These are phyloP conservation scores for Trichoderma erinaceum DNA, from an alignment of 495 filamentous ascomycete species.

Conservation along the genomic window DNA sequence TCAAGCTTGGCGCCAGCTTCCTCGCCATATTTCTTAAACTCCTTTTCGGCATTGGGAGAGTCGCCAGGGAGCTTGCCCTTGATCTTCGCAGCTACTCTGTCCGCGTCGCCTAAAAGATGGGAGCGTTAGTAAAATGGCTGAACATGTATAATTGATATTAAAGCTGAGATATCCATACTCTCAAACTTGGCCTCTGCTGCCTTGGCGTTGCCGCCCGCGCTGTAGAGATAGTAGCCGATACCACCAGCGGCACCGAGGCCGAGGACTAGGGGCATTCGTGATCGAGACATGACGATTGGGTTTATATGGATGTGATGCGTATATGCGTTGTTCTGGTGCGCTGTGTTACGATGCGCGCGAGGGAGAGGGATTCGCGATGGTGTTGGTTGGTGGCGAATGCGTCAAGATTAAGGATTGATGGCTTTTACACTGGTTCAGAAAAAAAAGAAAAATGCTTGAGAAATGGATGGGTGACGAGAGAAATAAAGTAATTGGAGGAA, in stretches of 20 bases:
- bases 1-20: constrained; percentile 44
- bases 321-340: background rate
- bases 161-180: constrained; percentile 46
- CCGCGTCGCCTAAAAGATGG: constrained; percentile 49
- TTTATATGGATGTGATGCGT: background rate
- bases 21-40: constrained; percentile 35
- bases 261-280: constrained; percentile 48
- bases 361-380: background rate
- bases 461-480: background rate
- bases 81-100: constrained; percentile 58
- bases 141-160: background rate
- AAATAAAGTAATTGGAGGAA: background rate
- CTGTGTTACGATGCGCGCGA: background rate
- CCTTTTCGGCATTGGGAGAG: constrained; percentile 33
- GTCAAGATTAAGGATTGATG: background rate
- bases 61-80: constrained; percentile 50
- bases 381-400: background rate
- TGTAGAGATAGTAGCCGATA: constrained; percentile 87
- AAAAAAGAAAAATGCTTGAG: background rate
- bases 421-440: background rate
- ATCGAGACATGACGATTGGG: constrained; percentile 44
- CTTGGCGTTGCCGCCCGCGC: constrained; percentile 74
- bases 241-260: constrained; percentile 60
- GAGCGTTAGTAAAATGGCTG: constrained; percentile 18
- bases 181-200: constrained; percentile 76